Evolutionary conservation across 2,329 filamentous ascomycete genomes (phyloP).

Genomic region (Colletotrichum plurivorum): DNA sequence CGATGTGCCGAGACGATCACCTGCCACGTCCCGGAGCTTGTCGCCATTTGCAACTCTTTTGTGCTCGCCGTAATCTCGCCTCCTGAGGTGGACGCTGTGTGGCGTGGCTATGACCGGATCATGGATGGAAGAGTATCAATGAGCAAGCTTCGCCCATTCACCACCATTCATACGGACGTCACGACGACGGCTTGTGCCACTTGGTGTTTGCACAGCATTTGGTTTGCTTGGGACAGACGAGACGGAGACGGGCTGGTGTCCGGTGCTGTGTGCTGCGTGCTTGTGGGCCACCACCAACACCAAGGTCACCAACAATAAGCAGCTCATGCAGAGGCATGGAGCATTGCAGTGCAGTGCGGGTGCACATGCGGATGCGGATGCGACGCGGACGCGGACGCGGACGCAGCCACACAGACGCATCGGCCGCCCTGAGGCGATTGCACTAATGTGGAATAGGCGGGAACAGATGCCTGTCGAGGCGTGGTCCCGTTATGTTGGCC

Average conservation of each 20-base stretch:
- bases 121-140: neutral
- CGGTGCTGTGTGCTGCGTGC: too few relatives aligned
- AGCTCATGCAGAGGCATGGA: neutral
- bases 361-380: constrained; percentile 21
- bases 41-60: constrained; percentile 8
- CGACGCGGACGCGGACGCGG: constrained; percentile 11
- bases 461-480: constrained; percentile 2
- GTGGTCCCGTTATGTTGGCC: constrained; percentile 7
- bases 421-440: constrained; percentile 12
- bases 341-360: neutral
- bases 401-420: constrained; percentile 30
- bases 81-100: neutral
- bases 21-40: constrained; percentile 21
- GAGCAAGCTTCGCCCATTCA: neutral
- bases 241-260: too few relatives aligned
- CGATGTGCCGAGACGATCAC: constrained; percentile 29
- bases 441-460: constrained; percentile 22
- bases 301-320: neutral
- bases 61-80: constrained; percentile 18
- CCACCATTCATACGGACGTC: neutral
- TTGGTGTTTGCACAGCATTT: constrained; percentile 14
- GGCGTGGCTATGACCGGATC: too few relatives aligned
- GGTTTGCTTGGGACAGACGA: constrained; percentile 8
- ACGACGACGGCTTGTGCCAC: constrained; percentile 7
- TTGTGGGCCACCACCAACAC: too few relatives aligned